phyloP scores from a whole-genome alignment of 129 eudicot species.

The Logfia minima region DNA sequence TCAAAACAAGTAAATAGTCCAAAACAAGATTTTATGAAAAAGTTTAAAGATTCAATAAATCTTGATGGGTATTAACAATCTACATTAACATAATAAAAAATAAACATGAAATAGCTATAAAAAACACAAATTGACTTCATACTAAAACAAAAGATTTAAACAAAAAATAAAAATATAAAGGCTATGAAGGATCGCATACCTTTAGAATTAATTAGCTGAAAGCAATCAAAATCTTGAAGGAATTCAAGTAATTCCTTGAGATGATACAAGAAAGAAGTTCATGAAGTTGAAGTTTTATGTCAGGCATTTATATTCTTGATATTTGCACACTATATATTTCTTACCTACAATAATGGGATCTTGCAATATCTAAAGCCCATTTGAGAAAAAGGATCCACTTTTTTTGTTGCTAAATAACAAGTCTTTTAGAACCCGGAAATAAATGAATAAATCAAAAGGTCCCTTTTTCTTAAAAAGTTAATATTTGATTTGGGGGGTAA shows the following conservation, averaged over 20 bases:
- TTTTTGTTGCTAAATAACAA: conserved; percentile 31
- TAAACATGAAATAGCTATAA: not conserved
- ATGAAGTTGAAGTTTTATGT: conserved; percentile 38
- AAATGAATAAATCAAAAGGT: conserved; percentile 36
- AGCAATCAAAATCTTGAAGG: conserved; percentile 23
- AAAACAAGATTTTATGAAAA: conserved; percentile 22
- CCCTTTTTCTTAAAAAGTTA: conserved; percentile 7
- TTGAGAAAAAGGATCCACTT: conserved; percentile 27
- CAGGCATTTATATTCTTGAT: not conserved
- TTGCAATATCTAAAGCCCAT: conserved; percentile 39
- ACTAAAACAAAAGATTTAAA: conserved; percentile 14
- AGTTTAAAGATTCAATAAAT: conserved; percentile 12
- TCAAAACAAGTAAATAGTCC: conserved; percentile 33
- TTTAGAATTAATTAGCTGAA: conserved; percentile 2
- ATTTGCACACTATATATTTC: conserved; percentile 18
- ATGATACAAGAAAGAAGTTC: conserved; percentile 43
- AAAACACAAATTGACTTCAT: not conserved
- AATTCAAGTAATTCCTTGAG: conserved; percentile 59
- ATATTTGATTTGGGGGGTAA: conserved; percentile 25
- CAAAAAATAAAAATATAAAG: not conserved
- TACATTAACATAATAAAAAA: not conserved
- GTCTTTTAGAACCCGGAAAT: conserved; percentile 39
- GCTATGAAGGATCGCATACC: conserved; percentile 21
- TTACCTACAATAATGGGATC: conserved; percentile 43
- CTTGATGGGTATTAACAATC: not conserved